These are phyloP conservation scores for Picochlorum sp. DNA, from an alignment of 139 green algal species.

Conservation along the genomic window DNA sequence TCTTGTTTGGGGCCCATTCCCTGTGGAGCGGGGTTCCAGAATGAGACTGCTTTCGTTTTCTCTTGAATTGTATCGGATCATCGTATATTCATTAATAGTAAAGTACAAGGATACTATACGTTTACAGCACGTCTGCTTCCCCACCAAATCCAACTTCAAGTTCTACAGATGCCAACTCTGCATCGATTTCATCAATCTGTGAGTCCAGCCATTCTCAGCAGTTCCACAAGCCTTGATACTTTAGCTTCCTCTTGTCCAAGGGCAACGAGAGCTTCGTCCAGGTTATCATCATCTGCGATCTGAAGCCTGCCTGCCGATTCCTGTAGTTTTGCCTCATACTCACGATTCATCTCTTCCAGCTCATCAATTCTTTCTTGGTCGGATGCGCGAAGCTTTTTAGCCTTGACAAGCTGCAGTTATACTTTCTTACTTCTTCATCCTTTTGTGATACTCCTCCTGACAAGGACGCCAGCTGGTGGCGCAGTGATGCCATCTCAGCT, in stretches of 20 bases:
- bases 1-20: slow-evolving; percentile 78
- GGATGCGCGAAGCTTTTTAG: slow-evolving; percentile 3
- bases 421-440: slow-evolving; percentile 13
- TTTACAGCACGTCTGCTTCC: background rate
- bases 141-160: background rate
- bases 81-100: background rate
- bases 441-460: background rate
- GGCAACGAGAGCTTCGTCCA: slow-evolving; percentile 3
- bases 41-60: background rate
- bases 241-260: slow-evolving; percentile 9
- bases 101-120: background rate
- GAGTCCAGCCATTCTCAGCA: background rate
- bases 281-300: background rate
- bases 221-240: background rate
- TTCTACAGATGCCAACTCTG: slow-evolving; percentile 6
- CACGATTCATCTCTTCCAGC: slow-evolving; percentile 7
- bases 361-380: slow-evolving; percentile 12
- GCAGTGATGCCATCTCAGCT: background rate
- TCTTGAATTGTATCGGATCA: background rate
- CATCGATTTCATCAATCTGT: background rate
- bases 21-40: slow-evolving; percentile 15
- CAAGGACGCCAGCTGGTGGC: background rate
- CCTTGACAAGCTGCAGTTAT: slow-evolving; percentile 13
- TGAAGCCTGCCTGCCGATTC: background rate
- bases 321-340: background rate